These are phyloP conservation scores for Podaxis sp. DNA, from an alignment of 768 basidiomycete genomes.

Conservation along the genomic window DNA sequence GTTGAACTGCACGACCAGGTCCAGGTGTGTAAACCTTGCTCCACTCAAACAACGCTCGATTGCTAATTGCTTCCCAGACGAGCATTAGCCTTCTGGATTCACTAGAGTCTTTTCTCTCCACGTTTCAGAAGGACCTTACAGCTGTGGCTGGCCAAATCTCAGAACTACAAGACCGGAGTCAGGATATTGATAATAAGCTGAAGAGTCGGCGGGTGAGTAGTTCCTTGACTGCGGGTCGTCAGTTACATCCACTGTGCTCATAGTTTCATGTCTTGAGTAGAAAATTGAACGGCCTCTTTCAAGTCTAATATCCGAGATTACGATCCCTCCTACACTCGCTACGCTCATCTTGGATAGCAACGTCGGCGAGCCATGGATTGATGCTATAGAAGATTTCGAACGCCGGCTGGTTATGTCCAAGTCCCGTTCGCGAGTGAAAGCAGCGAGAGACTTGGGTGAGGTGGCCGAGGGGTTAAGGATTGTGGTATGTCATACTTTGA, in stretches of 20 bases:
- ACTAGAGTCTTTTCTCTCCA: slow-evolving; percentile 88
- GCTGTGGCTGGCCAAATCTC: slow-evolving; percentile 96
- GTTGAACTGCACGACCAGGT: slow-evolving; percentile 92
- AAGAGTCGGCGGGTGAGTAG: slow-evolving; percentile 76
- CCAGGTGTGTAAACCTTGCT: slow-evolving; percentile 47
- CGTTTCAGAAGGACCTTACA: slow-evolving; percentile 92
- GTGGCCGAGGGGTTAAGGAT: slow-evolving; percentile 86
- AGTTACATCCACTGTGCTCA: neutral
- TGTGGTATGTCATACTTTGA: slow-evolving; percentile 55
- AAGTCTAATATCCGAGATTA: slow-evolving; percentile 75
- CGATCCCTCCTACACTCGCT: slow-evolving; percentile 79
- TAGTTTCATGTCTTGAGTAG: slow-evolving; percentile 39
- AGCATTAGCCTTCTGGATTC: slow-evolving; percentile 85
- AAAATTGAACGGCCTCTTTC: slow-evolving; percentile 87
- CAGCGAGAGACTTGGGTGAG: slow-evolving; percentile 79
- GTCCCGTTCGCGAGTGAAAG: slow-evolving; percentile 79
- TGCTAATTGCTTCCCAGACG: slow-evolving; percentile 49
- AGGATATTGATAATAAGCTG: slow-evolving; percentile 85
- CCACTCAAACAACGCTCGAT: neutral
- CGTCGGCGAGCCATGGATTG: slow-evolving; percentile 88
- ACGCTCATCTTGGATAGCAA: slow-evolving; percentile 78
- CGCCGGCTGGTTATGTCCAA: slow-evolving; percentile 65
- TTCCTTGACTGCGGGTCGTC: neutral
- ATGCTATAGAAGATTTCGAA: slow-evolving; percentile 81
- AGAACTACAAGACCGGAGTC: slow-evolving; percentile 87